Conservation (phyloP, 176 grass and related monocot species). For the Leersia perrieri region DNA sequence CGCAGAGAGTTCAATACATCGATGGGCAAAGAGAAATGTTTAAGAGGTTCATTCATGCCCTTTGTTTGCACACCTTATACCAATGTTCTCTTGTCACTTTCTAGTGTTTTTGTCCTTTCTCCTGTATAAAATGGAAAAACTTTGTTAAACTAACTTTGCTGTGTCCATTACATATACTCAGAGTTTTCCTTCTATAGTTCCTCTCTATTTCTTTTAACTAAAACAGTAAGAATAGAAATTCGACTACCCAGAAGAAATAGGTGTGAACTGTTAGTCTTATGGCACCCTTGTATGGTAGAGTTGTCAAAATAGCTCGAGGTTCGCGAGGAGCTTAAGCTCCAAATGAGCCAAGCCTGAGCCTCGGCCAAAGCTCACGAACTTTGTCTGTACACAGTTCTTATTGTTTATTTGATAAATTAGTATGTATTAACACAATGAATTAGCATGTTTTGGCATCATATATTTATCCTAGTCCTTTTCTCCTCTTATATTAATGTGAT, state of each 20-base stretch:
- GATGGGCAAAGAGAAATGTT: conserved; percentile 67
- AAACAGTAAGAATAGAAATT: not conserved
- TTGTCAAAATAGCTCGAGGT: too few relatives aligned
- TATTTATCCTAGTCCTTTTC: too few relatives aligned
- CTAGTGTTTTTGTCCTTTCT: not conserved
- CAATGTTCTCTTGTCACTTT: not conserved
- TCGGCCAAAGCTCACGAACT: too few relatives aligned
- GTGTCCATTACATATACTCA: not conserved
- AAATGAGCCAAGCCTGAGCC: too few relatives aligned
- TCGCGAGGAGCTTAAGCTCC: too few relatives aligned
- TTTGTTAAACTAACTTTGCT: not conserved
- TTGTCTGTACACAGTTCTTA: too few relatives aligned
- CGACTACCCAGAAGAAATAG: not conserved
- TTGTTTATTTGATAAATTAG: too few relatives aligned
- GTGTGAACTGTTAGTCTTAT: not conserved
- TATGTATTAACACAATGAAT: too few relatives aligned
- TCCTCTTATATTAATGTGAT: too few relatives aligned
- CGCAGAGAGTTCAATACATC: conserved; percentile 49
- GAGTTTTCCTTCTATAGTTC: not conserved
- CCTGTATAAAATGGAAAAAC: not conserved
- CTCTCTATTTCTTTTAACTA: not conserved
- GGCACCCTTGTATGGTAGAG: too few relatives aligned
- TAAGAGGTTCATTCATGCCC: conserved; percentile 39
- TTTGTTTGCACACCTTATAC: conserved; percentile 2
- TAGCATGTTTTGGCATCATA: too few relatives aligned